A percentile compares a stretch with the other conserved stretches of the same genome.
These are phyloP conservation scores for Apiotrichum siamense DNA, from an alignment of 1,284 basidiomycete genomes.

Conservation along the genomic window DNA sequence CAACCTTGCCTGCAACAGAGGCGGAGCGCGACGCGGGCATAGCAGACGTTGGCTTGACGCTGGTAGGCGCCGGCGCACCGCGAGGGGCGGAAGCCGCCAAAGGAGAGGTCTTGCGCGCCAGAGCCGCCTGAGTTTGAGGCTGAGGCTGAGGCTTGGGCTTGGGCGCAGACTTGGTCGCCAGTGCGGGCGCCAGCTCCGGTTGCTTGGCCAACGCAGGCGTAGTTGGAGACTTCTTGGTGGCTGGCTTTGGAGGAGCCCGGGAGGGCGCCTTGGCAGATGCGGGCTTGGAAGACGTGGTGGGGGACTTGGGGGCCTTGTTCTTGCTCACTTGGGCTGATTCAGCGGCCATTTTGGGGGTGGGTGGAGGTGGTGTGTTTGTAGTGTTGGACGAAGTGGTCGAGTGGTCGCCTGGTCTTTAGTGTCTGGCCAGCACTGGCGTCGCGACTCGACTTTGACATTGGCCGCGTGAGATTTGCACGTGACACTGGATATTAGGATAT, in stretches of 20 bases:
- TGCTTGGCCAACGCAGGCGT: too few species aligned
- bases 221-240: too few species aligned
- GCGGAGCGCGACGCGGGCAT: too few species aligned
- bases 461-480: too few species aligned
- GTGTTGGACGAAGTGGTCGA: neutral
- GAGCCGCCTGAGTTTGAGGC: too few species aligned
- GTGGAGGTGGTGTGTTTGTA: neutral
- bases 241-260: neutral
- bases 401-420: neutral
- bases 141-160: neutral
- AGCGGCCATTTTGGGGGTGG: conserved; percentile 2
- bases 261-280: too few species aligned
- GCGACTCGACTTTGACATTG: neutral
- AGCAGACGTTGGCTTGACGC: too few species aligned
- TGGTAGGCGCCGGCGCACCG: too few species aligned
- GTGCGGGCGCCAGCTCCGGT: too few species aligned
- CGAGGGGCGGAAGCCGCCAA: too few species aligned
- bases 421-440: neutral
- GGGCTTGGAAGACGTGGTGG: neutral
- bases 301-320: neutral
- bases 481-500: neutral
- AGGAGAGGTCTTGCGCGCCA: too few species aligned
- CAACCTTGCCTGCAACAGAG: too few species aligned
- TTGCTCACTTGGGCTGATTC: conserved; percentile 7
- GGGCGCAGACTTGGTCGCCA: neutral